Conservation (phyloP, 2,329 filamentous ascomycete genomes). For the Nectriaceae sp. region DNA sequence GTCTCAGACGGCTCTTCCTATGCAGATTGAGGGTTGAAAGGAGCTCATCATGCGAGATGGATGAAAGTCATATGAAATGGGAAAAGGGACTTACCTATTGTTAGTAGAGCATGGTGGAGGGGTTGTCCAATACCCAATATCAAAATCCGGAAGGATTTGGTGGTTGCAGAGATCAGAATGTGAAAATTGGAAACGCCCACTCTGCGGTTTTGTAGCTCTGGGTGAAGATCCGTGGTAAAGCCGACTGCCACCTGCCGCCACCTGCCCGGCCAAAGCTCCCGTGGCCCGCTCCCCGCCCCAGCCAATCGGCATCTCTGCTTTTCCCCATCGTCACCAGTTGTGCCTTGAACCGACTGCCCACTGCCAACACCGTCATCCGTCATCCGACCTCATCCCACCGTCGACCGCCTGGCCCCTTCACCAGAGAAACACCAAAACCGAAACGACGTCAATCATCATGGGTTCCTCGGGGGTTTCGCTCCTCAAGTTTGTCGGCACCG, state of each 20-base stretch:
- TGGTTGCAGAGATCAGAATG: not conserved
- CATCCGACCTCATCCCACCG: constrained; percentile 9
- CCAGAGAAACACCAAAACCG: constrained; percentile 1
- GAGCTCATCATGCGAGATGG: constrained; percentile 43
- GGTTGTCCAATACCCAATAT: no score
- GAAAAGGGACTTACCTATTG: not conserved
- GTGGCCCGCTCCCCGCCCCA: not conserved
- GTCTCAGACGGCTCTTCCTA: constrained; percentile 53
- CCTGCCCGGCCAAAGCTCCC: not conserved
- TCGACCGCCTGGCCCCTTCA: constrained; percentile 17
- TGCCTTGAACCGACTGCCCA: not conserved
- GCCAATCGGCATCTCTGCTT: constrained; percentile 18
- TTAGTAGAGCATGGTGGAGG: not conserved
- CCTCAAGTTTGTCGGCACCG: constrained; percentile 90
- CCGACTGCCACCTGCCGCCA: not conserved
- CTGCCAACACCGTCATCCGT: constrained; percentile 4
- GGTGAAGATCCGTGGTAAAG: not conserved
- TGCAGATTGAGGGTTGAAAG: constrained; percentile 39
- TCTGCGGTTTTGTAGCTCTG: not conserved
- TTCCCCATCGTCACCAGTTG: no score
- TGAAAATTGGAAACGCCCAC: not conserved
- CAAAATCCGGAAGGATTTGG: not conserved
- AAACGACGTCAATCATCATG: constrained; percentile 47
- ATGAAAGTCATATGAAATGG: not conserved
- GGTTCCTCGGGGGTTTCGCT: constrained; percentile 70